Evolutionary conservation across 257 asterid species (phyloP), one percentile per base, ranked within the genome.

Genomic region (Plantago elongata): DNA sequence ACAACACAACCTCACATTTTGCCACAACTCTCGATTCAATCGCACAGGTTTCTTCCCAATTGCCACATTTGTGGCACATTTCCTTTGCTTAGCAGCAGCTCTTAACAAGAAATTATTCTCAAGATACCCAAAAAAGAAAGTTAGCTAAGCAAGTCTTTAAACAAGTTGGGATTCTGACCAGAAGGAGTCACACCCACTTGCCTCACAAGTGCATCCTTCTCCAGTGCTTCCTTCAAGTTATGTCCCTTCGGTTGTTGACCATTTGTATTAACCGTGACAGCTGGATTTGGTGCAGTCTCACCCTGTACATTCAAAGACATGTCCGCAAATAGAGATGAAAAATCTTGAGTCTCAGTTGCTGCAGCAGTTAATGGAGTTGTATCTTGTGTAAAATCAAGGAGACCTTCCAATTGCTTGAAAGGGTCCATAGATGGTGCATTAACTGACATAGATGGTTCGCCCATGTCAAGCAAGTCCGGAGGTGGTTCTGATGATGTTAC

Each of bases 161-260:
- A 93, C 72, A 93, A 79, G 78, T 76, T 89, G 63, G 99, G 97
- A 74, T 87, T 87, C 83, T 87, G 92, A 71, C 88, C 82, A 16
- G 94, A 71, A 50, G 96, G 97, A 13, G 84, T 81, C 74, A 87
- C 93, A 1, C 99, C 99, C 84, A 93, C 50, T 69, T 93, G 99
- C 75, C 99, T 85, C 22, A 85, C 99, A 11, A 77, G 86, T 29
- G 96, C 86, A 78, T 93, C 99, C 78, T 85, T 93, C 60, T 81
- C 91, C 77, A 93, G 65, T 30, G 89, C 85, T 44, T 83, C 96
- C 79, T 82, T 89, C 69, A 70, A 60, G 65, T 77, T 89, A 1
- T 85, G 94, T 15, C 96, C 99, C 74, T 87, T 80, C 64, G 57
- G 22, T 47, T 69, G 83, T 43, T 69, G 70, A 45, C 79, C 93